Evolutionary conservation across 768 basidiomycete genomes (phyloP).

Genomic region (Lentinus brumalis): DNA sequence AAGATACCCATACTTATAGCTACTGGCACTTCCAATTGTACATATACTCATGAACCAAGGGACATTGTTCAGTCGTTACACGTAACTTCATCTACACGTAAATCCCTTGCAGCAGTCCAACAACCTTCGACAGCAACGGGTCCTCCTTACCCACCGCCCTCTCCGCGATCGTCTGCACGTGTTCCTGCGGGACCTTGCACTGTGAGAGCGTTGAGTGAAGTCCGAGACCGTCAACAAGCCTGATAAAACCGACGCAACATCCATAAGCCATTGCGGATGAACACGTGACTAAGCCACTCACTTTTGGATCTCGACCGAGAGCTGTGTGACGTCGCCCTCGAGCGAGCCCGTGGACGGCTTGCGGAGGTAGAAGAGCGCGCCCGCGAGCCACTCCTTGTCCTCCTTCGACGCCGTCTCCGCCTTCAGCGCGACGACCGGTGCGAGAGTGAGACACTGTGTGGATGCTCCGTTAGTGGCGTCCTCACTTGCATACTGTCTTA

Average conservation of each 20-base stretch:
- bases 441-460: conserved; percentile 68
- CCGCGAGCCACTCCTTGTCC: conserved; percentile 62
- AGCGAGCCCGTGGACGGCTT: conserved; percentile 63
- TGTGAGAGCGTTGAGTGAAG: conserved; percentile 57
- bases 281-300: too few species aligned
- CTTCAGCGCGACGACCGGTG: conserved; percentile 61
- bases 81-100: conserved; percentile 27
- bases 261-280: too few species aligned
- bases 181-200: conserved; percentile 63
- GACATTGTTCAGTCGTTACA: too few species aligned
- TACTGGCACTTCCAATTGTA: too few species aligned
- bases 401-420: conserved; percentile 58
- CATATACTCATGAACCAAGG: too few species aligned
- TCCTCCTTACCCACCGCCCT: conserved; percentile 48
- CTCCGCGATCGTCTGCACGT: conserved; percentile 56
- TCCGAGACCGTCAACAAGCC: conserved; percentile 62
- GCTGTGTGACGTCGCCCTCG: conserved; percentile 59
- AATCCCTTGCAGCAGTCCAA: conserved; percentile 51
- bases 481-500: not conserved
- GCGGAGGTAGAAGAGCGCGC: conserved; percentile 57
- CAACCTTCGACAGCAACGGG: conserved; percentile 40
- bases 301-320: conserved; percentile 58
- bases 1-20: too few species aligned
- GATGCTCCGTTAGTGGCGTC: not conserved
- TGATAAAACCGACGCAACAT: conserved; percentile 28